Conservation (phyloP, 441 rosid genomes). For the Codiaeum variegatum region DNA sequence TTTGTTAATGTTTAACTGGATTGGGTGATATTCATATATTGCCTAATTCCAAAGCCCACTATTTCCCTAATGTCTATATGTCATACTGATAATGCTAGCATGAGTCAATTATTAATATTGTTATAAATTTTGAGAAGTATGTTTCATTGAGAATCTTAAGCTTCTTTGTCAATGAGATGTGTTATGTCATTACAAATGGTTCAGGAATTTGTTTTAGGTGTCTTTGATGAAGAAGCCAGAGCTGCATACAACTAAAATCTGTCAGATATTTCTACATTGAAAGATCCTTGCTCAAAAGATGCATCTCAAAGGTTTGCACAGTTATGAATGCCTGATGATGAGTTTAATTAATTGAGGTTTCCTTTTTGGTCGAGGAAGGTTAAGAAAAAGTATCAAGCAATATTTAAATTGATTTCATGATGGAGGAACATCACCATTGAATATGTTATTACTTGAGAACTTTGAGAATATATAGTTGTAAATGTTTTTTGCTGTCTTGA, state of each 20-base stretch:
- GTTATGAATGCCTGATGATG: neutral
- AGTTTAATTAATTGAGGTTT: neutral
- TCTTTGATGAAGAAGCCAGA: constrained; percentile 71
- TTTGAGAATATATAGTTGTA: constrained; percentile 66
- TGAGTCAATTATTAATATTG: neutral
- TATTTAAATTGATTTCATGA: constrained; percentile 26
- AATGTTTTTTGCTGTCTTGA: constrained; percentile 91
- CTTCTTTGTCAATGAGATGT: neutral
- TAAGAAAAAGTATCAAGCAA: neutral
- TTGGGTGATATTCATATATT: neutral
- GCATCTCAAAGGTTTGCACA: constrained; percentile 68
- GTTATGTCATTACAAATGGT: constrained; percentile 44
- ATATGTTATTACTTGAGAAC: constrained; percentile 83
- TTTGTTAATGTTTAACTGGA: neutral
- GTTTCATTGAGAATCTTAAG: neutral
- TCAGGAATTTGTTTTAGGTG: constrained; percentile 79
- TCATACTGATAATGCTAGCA: neutral
- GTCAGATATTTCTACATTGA: constrained; percentile 61
- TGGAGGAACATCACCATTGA: constrained; percentile 65
- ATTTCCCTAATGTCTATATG: neutral
- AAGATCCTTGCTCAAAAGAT: constrained; percentile 75
- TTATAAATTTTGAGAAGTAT: neutral
- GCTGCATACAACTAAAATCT: constrained; percentile 70
- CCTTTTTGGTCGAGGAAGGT: neutral
- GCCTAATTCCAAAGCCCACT: neutral